Base-by-base conservation (phyloP, 768 basidiomycete species). In the Lactarius hengduanensis region DNA sequence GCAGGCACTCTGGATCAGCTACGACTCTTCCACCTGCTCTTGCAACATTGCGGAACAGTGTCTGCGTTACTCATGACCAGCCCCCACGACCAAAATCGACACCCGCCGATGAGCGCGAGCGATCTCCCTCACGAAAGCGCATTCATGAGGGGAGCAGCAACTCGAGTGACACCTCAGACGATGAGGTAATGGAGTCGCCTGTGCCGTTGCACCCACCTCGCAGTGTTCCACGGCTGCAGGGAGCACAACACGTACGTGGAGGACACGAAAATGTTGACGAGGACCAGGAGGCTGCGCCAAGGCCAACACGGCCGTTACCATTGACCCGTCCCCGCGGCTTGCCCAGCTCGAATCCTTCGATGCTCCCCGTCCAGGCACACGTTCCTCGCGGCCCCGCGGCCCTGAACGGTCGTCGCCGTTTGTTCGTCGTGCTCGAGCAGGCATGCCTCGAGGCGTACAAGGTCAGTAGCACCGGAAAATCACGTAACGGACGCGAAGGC, bases 391-490 rank as follows among this genome's bases (percentile, higher is more conserved):
- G 82, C 9, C 80, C 82, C 40, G 77, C 82, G n/a, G 79, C 80
- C 11, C 79, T 83, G 0, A 71, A 71, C 0, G 77, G 80, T 2
- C 83, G 85, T 62, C 82, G 95, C 32, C 80, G 90, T 59, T 81
- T 99, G 20, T 97, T 90, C 69, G 96, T 99, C 58, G 83, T 99
- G 11, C 80, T 99, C 54, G 92, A 93, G 75, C 90, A 96, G 74
- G 96, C 97, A 0, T 99, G 97, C 74, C 81, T 99, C 61, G 96
- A 98, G 80, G 92, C 94, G 3, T 98, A 98, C 80, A 85, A 91
- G 66, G 84, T 97, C 68, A 87, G 88, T 55, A 82, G 86, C 55
- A 82, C 84, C 30, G 78, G 73, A 22, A 82, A 85, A 57, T 80
- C 83, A 61, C 83, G 84, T 57, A 78, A 76, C 65, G 80, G 75